These are phyloP conservation scores for Thermomucor indicae-seudaticae DNA, from an alignment of 371 early-diverging fungal genomes.

Conservation along the genomic window DNA sequence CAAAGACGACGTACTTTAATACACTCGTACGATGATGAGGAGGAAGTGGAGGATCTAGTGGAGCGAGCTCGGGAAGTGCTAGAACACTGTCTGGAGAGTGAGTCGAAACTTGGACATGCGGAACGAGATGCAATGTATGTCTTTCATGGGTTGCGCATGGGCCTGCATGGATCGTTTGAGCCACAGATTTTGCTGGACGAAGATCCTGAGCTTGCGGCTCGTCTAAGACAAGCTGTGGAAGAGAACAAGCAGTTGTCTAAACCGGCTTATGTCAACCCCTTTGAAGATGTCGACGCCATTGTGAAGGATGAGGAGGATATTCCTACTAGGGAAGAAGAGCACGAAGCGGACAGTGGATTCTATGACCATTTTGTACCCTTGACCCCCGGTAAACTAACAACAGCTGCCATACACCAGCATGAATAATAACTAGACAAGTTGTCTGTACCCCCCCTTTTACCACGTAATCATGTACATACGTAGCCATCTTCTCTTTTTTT, in stretches of 20 bases:
- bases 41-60: slow-evolving; percentile 18
- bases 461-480: no score
- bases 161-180: slow-evolving; percentile 27
- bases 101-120: slow-evolving; percentile 34
- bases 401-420: no score
- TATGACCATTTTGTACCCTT: slow-evolving; percentile 11
- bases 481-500: no score
- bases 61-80: slow-evolving; percentile 34
- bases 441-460: no score
- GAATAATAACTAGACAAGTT: no score
- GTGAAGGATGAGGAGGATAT: slow-evolving; percentile 35
- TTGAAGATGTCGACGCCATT: slow-evolving; percentile 40
- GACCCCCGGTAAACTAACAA: no score
- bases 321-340: background rate
- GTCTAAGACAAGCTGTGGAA: slow-evolving; percentile 15
- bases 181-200: slow-evolving; percentile 32
- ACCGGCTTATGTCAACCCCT: slow-evolving; percentile 36
- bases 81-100: slow-evolving; percentile 45
- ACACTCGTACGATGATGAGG: slow-evolving; percentile 16
- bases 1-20: slow-evolving; percentile 18
- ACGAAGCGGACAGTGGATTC: slow-evolving; percentile 22
- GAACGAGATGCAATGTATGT: slow-evolving; percentile 53
- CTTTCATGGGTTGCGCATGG: slow-evolving; percentile 43
- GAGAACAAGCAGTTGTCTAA: slow-evolving; percentile 22
- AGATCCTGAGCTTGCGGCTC: slow-evolving; percentile 21